Conservation (phyloP, 2,329 filamentous ascomycete genomes). For the Xylariaceae sp. region DNA sequence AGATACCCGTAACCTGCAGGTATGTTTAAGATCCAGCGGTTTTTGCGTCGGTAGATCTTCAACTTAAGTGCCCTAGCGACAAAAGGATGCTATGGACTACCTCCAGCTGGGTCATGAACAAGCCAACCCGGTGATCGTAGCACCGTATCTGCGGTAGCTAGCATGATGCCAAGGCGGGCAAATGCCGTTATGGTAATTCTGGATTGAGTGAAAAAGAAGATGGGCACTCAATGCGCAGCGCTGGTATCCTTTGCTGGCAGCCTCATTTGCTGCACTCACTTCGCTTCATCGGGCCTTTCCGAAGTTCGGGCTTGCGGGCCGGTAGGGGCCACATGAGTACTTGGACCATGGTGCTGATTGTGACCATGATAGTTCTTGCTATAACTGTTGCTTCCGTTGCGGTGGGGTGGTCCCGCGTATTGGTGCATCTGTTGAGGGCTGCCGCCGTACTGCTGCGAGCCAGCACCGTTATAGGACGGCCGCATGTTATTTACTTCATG, state of each 20-base stretch:
- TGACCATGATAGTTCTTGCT: slow-evolving; percentile 59
- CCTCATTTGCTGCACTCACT: slow-evolving; percentile 44
- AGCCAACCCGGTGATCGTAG: slow-evolving; percentile 7
- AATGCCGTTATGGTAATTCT: slow-evolving; percentile 34
- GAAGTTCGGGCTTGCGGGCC: slow-evolving; percentile 45
- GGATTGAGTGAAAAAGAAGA: slow-evolving; percentile 38
- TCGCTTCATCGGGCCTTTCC: slow-evolving; percentile 54
- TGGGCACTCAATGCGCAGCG: slow-evolving; percentile 40
- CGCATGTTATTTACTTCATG: slow-evolving; percentile 64
- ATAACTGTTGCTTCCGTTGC: slow-evolving; percentile 61
- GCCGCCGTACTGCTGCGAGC: slow-evolving; percentile 68
- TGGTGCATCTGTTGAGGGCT: slow-evolving; percentile 72
- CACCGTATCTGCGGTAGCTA: slow-evolving; percentile 20
- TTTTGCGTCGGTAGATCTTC: slow-evolving; percentile 30
- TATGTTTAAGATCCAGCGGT: slow-evolving; percentile 38
- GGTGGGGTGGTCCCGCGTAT: slow-evolving; percentile 64
- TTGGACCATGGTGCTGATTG: slow-evolving; percentile 49
- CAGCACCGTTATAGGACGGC: slow-evolving; percentile 61
- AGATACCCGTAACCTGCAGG: slow-evolving; percentile 35
- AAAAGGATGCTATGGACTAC: slow-evolving; percentile 16
- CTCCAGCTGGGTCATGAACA: slow-evolving; percentile 12
- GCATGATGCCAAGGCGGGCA: slow-evolving; percentile 29
- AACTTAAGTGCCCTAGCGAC: slow-evolving; percentile 28
- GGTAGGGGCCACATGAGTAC: slow-evolving; percentile 45
- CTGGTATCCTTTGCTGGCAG: slow-evolving; percentile 36